Percentiles rank a stretch among this genome's conserved stretches.
Evolutionary conservation across 441 rosid species (phyloP).

Genomic region (Erysimum pusillum): DNA sequence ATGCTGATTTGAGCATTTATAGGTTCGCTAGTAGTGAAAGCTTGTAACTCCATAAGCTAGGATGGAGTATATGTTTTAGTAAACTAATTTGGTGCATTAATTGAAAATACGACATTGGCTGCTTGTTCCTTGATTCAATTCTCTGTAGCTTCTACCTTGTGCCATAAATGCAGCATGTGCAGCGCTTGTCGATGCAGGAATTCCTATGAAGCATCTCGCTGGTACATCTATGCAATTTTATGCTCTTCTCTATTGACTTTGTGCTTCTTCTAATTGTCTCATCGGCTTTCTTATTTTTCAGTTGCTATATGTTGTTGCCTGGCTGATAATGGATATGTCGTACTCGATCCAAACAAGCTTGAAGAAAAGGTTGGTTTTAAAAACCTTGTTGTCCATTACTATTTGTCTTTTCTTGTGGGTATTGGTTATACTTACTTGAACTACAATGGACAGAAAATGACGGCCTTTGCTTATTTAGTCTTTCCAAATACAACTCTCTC

Average conservation of each 20-base stretch:
- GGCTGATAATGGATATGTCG: constrained; percentile 63
- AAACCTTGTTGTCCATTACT: neutral
- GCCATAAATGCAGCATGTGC: constrained; percentile 96
- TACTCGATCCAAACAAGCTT: constrained; percentile 84
- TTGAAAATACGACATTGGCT: neutral
- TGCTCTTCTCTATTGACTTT: constrained; percentile 17
- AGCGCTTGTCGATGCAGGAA: constrained; percentile 97
- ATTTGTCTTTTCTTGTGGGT: neutral
- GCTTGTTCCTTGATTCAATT: constrained; percentile 54
- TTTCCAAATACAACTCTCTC: constrained; percentile 80
- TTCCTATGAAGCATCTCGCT: constrained; percentile 93
- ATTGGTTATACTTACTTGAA: constrained; percentile 25
- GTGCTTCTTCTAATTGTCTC: constrained; percentile 28
- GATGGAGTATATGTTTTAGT: neutral
- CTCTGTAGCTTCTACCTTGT: constrained; percentile 81
- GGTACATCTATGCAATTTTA: constrained; percentile 54
- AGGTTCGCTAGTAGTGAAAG: neutral
- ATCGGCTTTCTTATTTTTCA: constrained; percentile 39
- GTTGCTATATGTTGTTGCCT: constrained; percentile 90
- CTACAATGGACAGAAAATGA: constrained; percentile 69
- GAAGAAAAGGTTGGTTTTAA: constrained; percentile 78
- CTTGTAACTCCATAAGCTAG: neutral
- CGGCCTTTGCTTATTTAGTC: constrained; percentile 79
- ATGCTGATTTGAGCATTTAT: neutral
- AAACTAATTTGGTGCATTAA: neutral